These are phyloP conservation scores for Lenzites betulinus DNA, from an alignment of 768 basidiomycete genomes.

Conservation along the genomic window DNA sequence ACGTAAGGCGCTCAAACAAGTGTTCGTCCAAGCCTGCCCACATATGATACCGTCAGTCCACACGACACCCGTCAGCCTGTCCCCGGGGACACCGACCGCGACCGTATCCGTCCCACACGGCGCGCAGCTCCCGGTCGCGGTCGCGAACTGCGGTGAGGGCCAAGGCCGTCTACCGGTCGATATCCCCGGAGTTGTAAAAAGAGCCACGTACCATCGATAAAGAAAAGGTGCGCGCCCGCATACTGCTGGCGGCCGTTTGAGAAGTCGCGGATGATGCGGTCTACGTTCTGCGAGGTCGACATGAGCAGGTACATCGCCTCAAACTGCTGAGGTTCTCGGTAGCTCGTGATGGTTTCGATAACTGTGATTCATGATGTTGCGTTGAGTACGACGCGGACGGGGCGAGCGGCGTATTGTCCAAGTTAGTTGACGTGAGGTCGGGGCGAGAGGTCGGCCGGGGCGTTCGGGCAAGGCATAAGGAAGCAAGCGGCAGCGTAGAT, in stretches of 20 bases:
- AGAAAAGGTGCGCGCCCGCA: conserved; percentile 87
- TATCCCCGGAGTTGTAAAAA: not conserved
- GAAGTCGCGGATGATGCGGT: conserved; percentile 89
- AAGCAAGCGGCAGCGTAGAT: too few species aligned
- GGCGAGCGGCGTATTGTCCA: not conserved
- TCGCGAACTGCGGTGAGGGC: not conserved
- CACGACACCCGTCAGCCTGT: not conserved
- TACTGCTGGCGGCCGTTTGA: conserved; percentile 65
- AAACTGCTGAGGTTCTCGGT: conserved; percentile 82
- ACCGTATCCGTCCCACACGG: not conserved
- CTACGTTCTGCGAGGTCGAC: conserved; percentile 93
- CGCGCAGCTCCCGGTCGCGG: not conserved
- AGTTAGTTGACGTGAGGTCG: not conserved
- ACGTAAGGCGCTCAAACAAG: conserved; percentile 73
- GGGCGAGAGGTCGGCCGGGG: too few species aligned
- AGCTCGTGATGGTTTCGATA: conserved; percentile 85
- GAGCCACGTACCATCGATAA: conserved; percentile 74
- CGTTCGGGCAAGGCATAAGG: too few species aligned
- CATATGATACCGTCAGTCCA: not conserved
- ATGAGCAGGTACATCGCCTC: conserved; percentile 95
- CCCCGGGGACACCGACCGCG: conserved; percentile 3
- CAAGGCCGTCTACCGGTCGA: not conserved
- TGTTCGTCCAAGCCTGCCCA: conserved; percentile 71
- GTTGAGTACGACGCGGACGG: not conserved
- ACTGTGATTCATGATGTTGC: conserved; percentile 49